Percentiles rank a stretch among this genome's conserved stretches.
These are phyloP conservation scores for Trichoderma erinaceum DNA, from an alignment of 495 filamentous ascomycete species.

Conservation along the genomic window DNA sequence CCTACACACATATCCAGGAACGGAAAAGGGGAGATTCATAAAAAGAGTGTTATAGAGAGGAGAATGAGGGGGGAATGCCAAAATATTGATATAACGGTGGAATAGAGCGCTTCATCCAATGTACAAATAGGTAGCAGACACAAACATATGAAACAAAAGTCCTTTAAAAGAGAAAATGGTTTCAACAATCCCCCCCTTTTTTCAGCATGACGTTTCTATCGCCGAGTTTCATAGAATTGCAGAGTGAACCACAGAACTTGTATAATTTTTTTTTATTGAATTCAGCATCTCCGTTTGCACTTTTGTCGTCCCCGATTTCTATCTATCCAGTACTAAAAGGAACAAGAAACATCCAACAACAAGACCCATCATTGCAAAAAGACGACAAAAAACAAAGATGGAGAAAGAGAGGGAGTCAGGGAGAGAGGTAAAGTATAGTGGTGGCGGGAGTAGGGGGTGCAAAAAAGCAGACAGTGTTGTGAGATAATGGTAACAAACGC, in stretches of 20 bases:
- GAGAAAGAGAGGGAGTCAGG: not conserved
- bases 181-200: too few species aligned
- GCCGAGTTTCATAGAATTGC: not conserved
- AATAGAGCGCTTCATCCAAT: not conserved
- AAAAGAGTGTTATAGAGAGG: not conserved
- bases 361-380: slow-evolving; percentile 1
- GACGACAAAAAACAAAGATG: not conserved
- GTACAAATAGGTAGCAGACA: not conserved
- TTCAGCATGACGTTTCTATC: not conserved
- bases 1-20: not conserved
- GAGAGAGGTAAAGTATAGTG: not conserved
- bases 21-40: not conserved
- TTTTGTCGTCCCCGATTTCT: not conserved
- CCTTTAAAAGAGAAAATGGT: too few species aligned
- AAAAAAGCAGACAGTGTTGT: not conserved
- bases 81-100: too few species aligned
- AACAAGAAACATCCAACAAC: slow-evolving; percentile 1
- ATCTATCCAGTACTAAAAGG: slow-evolving; percentile 9
- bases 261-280: not conserved
- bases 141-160: not conserved
- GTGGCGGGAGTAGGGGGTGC: not conserved
- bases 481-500: not conserved
- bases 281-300: slow-evolving; percentile 11
- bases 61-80: not conserved
- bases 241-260: not conserved